Evolutionary conservation across 148 eudicot species (phyloP), one percentile per base, ranked within the genome.

Genomic region (Limonium bicolor): DNA sequence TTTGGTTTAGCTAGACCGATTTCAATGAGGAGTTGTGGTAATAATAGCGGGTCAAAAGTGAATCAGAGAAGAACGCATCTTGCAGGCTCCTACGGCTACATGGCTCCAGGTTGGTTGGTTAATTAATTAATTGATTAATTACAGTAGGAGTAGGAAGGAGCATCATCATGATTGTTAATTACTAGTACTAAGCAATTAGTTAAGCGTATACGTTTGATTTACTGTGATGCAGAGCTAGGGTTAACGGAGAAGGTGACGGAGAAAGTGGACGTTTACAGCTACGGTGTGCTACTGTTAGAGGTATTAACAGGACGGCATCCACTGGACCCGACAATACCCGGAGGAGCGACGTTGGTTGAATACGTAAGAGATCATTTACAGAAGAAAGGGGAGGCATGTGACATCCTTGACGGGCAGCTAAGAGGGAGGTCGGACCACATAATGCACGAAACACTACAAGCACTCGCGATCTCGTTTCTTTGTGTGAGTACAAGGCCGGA

Each of bases 81-180:
- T 4, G 95, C 95, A 25, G 99, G 99, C 48, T 85, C 99, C 51
- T 92, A 85, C 55, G 99, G 99, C 8, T 92, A 92, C 40, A 92
- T 92, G 99, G 99, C 99, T 55, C 99, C 99, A 7, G 99, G 99
- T 92, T 71, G n/a, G n/a, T n/a, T n/a, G n/a, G n/a, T n/a, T n/a
- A n/a, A n/a, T n/a, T n/a, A n/a, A n/a, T n/a, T n/a, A n/a, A n/a
- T n/a, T n/a, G n/a, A n/a, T n/a, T n/a, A n/a, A n/a, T n/a, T n/a
- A n/a, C n/a, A n/a, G n/a, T n/a, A n/a, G n/a, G n/a, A n/a, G n/a
- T n/a, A n/a, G n/a, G n/a, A n/a, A n/a, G n/a, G n/a, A n/a, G n/a
- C n/a, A n/a, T n/a, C n/a, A n/a, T n/a, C n/a, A n/a, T n/a, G n/a
- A n/a, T n/a, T n/a, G n/a, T n/a, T n/a, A n/a, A n/a, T n/a, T n/a